phyloP scores from a whole-genome alignment of 495 filamentous ascomycete species.

The Cladorrhinum samala region DNA sequence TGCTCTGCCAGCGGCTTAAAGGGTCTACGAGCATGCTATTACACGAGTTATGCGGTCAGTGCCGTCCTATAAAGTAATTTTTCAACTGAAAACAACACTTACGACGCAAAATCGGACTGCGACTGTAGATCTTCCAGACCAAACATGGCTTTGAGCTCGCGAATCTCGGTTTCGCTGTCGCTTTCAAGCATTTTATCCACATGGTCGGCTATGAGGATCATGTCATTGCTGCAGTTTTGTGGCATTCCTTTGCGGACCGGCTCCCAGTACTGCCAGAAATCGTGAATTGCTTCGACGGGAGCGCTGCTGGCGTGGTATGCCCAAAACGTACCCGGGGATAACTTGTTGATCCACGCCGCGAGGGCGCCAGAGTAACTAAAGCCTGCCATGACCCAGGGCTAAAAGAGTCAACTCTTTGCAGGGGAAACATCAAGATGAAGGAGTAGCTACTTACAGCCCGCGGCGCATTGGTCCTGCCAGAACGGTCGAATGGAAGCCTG shows the following conservation, averaged over 20 bases:
- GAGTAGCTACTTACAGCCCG: constrained; percentile 48
- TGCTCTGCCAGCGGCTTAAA: constrained; percentile 51
- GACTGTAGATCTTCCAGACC: constrained; percentile 46
- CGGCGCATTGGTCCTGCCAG: constrained; percentile 45
- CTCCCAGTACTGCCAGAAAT: constrained; percentile 59
- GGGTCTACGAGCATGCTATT: constrained; percentile 41
- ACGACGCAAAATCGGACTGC: constrained; percentile 53
- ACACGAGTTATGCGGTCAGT: background rate
- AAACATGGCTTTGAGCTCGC: constrained; percentile 51
- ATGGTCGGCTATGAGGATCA: constrained; percentile 49
- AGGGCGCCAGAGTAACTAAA: constrained; percentile 59
- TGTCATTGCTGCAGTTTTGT: constrained; percentile 54
- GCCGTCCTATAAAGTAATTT: background rate
- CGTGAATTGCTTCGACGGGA: constrained; percentile 52
- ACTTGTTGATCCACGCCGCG: constrained; percentile 53
- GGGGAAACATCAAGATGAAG: too few relatives aligned
- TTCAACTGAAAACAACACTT: constrained; percentile 9
- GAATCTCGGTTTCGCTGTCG: constrained; percentile 37
- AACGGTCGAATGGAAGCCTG: constrained; percentile 50
- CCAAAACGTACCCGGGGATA: constrained; percentile 59
- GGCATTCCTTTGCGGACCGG: constrained; percentile 56
- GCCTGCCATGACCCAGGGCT: constrained; percentile 57
- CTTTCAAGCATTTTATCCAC: constrained; percentile 43
- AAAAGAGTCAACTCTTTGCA: too few relatives aligned
- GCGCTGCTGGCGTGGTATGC: constrained; percentile 58